Base-by-base conservation (phyloP, 2,329 filamentous ascomycete genomes). In the Penicillium sumatraense region DNA sequence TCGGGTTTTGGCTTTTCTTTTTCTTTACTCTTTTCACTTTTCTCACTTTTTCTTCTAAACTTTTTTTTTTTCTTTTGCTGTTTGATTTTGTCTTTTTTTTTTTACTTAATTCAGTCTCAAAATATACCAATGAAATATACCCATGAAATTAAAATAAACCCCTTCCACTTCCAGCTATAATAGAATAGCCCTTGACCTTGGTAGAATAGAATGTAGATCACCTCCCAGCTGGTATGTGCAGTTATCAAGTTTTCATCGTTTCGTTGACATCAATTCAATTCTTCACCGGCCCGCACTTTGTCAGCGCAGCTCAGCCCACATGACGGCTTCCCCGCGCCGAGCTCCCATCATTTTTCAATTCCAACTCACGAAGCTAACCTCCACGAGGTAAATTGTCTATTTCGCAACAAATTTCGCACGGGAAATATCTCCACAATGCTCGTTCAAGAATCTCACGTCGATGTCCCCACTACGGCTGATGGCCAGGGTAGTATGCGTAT, bases 401-500 rank as follows among this genome's bases (percentile, higher is more conserved):
- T 40, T 41, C 38, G 10, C n/a, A 42, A 20, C 36, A 41, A 41
- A 13, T 9, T 11, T 3, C 16, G 2, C 7, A 23, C 9, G 16
- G 27, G 13, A 44, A 13, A 16, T 2, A 44, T 16, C 31, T 36
- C 3, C n/a, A 42, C 41, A 11, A 75, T 75, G 73, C 60, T 75
- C 31, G 67, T 75, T 33, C 66, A 69, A 54, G 73, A 75, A 62
- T 68, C 62, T 26, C 60, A 66, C 51, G 60, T 70, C 51, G 73
- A 75, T 68, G 73, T 75, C 16, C 67, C 68, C 38, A 75, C 72
- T 54, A 69, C 60, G 49, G 73, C 69, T n/a, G 73, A 70, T 53
- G 73, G 72, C 36, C 62, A 67, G 51, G 73, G 73, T 21, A 63
- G 57, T 36, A 75, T 75, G 73, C 71, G 73, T 75, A 71, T 58